phyloP scores from a whole-genome alignment of 495 filamentous ascomycete genomes.

The Elasticomyces elasticus region DNA sequence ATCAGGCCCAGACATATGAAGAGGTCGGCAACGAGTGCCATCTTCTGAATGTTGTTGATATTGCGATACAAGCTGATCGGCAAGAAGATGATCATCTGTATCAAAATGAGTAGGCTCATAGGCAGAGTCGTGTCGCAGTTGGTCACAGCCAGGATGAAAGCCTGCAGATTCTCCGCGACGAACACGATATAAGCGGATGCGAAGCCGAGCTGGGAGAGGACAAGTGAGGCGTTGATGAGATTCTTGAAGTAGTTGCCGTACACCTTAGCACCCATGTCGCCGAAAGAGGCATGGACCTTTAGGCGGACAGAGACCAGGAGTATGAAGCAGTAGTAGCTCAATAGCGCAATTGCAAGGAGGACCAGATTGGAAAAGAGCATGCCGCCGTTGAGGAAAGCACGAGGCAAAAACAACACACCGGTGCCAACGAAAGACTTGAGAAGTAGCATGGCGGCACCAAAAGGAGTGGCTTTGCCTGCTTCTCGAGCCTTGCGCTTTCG shows the following conservation, averaged over 20 bases:
- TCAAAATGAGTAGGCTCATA: constrained; percentile 78
- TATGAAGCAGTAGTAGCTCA: constrained; percentile 96
- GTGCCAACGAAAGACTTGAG: constrained; percentile 97
- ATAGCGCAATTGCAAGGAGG: constrained; percentile 64
- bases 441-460: constrained; percentile 67
- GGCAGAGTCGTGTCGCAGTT: constrained; percentile 70
- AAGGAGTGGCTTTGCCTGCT: constrained; percentile 60
- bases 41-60: constrained; percentile 79
- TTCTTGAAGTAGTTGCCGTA: constrained; percentile 83
- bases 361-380: constrained; percentile 95
- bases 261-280: constrained; percentile 88
- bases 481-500: constrained; percentile 60
- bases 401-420: constrained; percentile 89
- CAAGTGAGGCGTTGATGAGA: constrained; percentile 80
- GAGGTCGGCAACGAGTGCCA: constrained; percentile 76
- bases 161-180: constrained; percentile 88
- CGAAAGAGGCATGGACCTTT: constrained; percentile 78
- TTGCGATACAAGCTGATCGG: constrained; percentile 88
- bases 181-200: constrained; percentile 98
- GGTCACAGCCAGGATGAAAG: constrained; percentile 77
- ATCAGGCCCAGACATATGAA: constrained; percentile 88
- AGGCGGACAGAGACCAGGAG: constrained; percentile 78
- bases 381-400: constrained; percentile 87
- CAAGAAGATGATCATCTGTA: constrained; percentile 88
- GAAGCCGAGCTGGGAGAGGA: constrained; percentile 90